Conservation (phyloP, 73 alveolate genomes). For the Stentor coeruleus region DNA sequence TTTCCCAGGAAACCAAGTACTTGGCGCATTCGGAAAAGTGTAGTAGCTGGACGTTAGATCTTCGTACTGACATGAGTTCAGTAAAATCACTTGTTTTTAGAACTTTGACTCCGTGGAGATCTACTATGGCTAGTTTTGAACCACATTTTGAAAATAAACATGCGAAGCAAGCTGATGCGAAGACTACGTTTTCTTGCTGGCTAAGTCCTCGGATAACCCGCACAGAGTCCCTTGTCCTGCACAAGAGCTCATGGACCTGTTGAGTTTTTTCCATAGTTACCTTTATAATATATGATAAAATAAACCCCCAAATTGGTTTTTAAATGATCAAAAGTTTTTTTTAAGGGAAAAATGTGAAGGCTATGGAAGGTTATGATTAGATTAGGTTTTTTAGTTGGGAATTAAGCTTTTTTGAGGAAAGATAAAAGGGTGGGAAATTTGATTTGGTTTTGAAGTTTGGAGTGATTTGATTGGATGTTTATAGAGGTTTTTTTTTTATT, state of each 20-base stretch:
- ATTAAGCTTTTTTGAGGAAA: too few species aligned
- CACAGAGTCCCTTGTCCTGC: neutral
- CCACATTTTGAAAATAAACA: neutral
- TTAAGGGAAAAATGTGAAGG: too few species aligned
- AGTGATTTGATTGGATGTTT: too few species aligned
- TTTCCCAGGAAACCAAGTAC: slow-evolving; percentile 24
- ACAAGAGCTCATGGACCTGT: slow-evolving; percentile 22
- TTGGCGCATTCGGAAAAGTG: slow-evolving; percentile 24
- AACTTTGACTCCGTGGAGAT: neutral
- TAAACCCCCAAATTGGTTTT: slow-evolving; percentile 36
- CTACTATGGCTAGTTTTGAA: slow-evolving; percentile 14
- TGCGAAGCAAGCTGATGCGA: neutral
- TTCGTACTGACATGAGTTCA: neutral
- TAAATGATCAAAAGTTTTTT: too few species aligned
- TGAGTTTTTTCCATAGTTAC: neutral
- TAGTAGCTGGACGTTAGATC: neutral
- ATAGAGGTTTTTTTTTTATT: too few species aligned
- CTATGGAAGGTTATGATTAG: too few species aligned
- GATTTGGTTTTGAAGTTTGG: too few species aligned
- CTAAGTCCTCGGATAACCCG: slow-evolving; percentile 16
- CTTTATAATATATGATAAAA: neutral
- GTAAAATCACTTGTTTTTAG: neutral
- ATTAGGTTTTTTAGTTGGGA: too few species aligned
- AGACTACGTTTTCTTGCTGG: neutral
- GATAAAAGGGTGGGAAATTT: too few species aligned